phyloP scores from a whole-genome alignment of 257 asterid species.

The Echites panduratus region DNA sequence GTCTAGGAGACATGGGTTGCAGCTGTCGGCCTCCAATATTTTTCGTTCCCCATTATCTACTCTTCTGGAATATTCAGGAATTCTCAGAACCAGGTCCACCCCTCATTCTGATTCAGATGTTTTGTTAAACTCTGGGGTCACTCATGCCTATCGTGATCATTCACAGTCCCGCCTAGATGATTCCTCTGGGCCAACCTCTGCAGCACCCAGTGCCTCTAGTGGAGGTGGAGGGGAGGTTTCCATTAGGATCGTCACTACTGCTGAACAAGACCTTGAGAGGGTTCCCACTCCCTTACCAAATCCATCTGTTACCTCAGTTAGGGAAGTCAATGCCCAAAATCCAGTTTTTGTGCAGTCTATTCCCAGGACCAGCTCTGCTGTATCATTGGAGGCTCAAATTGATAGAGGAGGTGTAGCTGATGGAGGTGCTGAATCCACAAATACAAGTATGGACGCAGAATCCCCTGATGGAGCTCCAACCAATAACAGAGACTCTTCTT shows the following conservation, averaged over 20 bases:
- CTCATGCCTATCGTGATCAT: conserved; percentile 29
- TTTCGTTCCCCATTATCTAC: conserved; percentile 67
- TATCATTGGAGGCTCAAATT: conserved; percentile 58
- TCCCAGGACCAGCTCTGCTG: conserved; percentile 47
- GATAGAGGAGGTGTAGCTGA: conserved; percentile 41
- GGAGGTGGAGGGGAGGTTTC: conserved; percentile 64
- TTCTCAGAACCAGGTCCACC: conserved; percentile 38
- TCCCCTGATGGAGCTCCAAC: conserved; percentile 42
- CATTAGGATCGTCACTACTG: conserved; percentile 59
- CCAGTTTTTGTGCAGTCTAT: conserved; percentile 38
- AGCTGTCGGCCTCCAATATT: conserved; percentile 47
- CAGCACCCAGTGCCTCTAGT: conserved; percentile 14
- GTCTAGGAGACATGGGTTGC: conserved; percentile 50
- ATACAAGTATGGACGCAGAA: conserved; percentile 32
- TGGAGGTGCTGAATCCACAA: conserved; percentile 27
- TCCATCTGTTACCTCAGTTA: conserved; percentile 26
- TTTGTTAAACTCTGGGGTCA: conserved; percentile 27
- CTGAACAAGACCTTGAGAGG: conserved; percentile 48
- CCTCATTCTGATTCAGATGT: conserved; percentile 37
- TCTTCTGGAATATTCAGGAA: conserved; percentile 62
- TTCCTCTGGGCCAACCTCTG: conserved; percentile 22
- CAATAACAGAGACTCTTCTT: conserved; percentile 65
- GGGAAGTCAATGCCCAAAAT: conserved; percentile 26
- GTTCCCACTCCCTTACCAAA: conserved; percentile 25
- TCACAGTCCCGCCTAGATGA: conserved; percentile 30